Percentiles rank a stretch among this genome's conserved stretches.
Conservation (phyloP, 345 rosid genomes). For the Gossypium arboreum region DNA sequence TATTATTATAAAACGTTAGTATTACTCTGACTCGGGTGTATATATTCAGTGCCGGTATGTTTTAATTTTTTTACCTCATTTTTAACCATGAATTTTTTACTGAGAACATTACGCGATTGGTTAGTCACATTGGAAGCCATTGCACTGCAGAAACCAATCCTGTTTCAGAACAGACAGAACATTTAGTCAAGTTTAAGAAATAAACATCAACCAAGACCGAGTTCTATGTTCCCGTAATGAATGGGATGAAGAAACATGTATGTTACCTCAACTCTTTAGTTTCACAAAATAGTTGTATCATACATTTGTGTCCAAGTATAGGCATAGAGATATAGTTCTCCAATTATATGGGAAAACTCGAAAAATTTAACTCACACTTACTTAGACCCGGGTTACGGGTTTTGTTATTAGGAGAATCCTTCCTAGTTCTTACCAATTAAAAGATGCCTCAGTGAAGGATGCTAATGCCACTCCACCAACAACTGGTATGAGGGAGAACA, state of each 20-base stretch:
- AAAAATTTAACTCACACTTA: too few species aligned
- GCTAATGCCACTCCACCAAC: conserved; percentile 87
- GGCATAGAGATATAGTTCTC: too few species aligned
- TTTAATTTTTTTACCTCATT: conserved; percentile 39
- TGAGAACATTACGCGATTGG: conserved; percentile 80
- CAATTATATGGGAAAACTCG: too few species aligned
- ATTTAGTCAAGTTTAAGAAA: neutral
- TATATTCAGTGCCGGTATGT: neutral
- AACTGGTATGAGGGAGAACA: conserved; percentile 61
- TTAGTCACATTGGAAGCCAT: conserved; percentile 94
- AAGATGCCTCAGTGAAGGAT: conserved; percentile 73
- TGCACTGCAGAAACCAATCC: conserved; percentile 84
- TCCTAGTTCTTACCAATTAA: conserved; percentile 55
- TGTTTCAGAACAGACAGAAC: conserved; percentile 26
- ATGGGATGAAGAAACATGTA: neutral
- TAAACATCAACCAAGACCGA: neutral
- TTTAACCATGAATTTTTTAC: conserved; percentile 71
- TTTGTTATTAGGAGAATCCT: neutral
- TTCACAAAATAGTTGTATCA: too few species aligned
- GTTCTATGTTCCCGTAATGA: neutral
- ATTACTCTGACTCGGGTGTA: neutral
- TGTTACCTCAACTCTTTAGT: neutral
- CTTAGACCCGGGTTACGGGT: neutral
- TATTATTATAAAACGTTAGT: neutral
- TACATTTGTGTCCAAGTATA: too few species aligned